Evolutionary conservation across 2,329 filamentous ascomycete species (phyloP), one percentile per base, ranked within the genome.

Genomic region (Aspergillus brasiliensis): DNA sequence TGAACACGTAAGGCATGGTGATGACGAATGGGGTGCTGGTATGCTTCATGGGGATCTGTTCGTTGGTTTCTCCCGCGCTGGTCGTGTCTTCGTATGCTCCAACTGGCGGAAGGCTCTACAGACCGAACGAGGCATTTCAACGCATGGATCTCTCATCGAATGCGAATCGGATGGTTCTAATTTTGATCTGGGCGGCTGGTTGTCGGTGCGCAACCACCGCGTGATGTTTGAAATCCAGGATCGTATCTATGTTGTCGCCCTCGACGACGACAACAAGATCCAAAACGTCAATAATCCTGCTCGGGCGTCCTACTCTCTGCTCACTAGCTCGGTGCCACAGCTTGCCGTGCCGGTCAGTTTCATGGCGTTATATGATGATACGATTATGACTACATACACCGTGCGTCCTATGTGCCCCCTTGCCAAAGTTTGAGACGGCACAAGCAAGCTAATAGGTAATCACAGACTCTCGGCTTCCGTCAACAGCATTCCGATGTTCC

Each of bases 21-120:
- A 77, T 5, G 77, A 82, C 49, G 79, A 81, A 63, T 82, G 80
- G 79, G 80, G 80, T 17, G 78, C 80, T 2, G 80, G 79, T 4
- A 78, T 80, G 76, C 58, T 81, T 5, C 60, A 73, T 38, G 77
- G 75, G 1, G 65, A 77, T 19, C 64, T 78, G 21, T 78, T 82
- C 61, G 79, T 77, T 1, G 80, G 79, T 37, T 71, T 81, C 34
- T 81, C 78, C 10, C 72, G 77, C 3, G 73, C 73, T 8, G 80
- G 80, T 1, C 69, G 78, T 21, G 70, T 81, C 0, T 75, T 81
- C 47, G 67, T 82, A n/a, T 80, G 79, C 59, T 73, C 74, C 0
- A 68, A 80, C 61, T 81, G 79, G 78, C 74, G 73, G 0, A 73
- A 73, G 48, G 73, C 76, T 3, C 62, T 81, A 5, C 63, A 62